Evolutionary conservation across 306 rosid genomes (phyloP).

Genomic region (Styphnolobium japonicum): DNA sequence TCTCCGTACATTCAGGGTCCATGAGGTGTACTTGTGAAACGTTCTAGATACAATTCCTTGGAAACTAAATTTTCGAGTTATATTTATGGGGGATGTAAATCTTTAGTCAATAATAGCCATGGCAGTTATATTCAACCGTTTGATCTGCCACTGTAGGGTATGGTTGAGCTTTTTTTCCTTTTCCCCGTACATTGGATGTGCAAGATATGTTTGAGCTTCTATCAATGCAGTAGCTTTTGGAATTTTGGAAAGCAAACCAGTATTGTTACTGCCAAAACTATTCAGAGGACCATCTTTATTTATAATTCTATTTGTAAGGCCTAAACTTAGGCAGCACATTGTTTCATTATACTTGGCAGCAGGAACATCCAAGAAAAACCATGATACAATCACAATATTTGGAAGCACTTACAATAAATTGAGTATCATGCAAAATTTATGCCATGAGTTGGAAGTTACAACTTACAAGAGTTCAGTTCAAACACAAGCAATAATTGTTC

Average conservation of each 20-base stretch:
- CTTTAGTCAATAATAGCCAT: background rate
- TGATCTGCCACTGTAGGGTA: background rate
- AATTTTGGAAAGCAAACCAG: background rate
- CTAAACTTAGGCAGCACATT: background rate
- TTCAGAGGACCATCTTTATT: background rate
- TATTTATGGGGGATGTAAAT: background rate
- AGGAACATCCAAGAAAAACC: background rate
- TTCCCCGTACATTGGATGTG: too few relatives aligned
- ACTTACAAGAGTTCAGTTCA: background rate
- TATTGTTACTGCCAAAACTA: background rate
- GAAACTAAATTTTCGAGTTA: background rate
- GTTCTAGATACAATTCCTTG: background rate
- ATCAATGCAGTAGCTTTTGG: background rate
- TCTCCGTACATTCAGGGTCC: too few relatives aligned
- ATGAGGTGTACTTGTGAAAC: background rate
- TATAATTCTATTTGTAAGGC: background rate
- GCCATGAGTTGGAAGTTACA: background rate
- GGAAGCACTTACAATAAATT: background rate
- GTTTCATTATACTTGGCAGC: background rate
- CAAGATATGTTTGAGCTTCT: too few relatives aligned
- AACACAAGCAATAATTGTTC: background rate
- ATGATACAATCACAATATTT: background rate
- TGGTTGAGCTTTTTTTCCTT: too few relatives aligned
- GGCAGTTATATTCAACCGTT: background rate
- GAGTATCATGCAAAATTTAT: conserved; percentile 4